These are phyloP conservation scores for Flaveria linearis DNA, from an alignment of 129 eudicot species.

Conservation along the genomic window DNA sequence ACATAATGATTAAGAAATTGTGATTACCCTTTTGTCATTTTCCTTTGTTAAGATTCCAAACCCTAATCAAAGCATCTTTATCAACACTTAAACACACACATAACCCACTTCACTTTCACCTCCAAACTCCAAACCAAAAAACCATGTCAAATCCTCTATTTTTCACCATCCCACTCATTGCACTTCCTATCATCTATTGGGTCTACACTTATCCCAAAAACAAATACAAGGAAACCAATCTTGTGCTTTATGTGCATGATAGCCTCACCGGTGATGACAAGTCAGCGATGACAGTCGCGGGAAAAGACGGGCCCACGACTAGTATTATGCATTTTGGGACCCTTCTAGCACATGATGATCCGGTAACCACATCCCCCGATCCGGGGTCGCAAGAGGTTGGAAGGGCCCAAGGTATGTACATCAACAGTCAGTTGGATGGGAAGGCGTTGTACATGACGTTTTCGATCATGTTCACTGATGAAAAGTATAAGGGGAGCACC, in stretches of 20 bases:
- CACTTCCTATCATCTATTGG: slow-evolving; percentile 53
- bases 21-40: slow-evolving; percentile 7
- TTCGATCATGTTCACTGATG: slow-evolving; percentile 52
- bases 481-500: slow-evolving; percentile 54
- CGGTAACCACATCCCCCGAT: slow-evolving; percentile 45
- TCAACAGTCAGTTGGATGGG: slow-evolving; percentile 60
- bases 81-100: slow-evolving; percentile 2
- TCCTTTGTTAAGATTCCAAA: not conserved
- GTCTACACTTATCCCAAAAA: slow-evolving; percentile 29
- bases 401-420: slow-evolving; percentile 61
- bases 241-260: slow-evolving; percentile 57
- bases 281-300: slow-evolving; percentile 51
- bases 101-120: not conserved
- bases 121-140: not conserved
- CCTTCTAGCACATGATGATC: slow-evolving; percentile 45
- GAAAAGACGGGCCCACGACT: slow-evolving; percentile 48
- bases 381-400: slow-evolving; percentile 48
- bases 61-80: slow-evolving; percentile 5
- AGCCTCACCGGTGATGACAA: slow-evolving; percentile 44
- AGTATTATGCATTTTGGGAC: slow-evolving; percentile 55
- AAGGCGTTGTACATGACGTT: slow-evolving; percentile 49
- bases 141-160: slow-evolving; percentile 45
- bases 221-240: slow-evolving; percentile 46
- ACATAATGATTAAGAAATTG: too few relatives aligned
- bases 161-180: slow-evolving; percentile 44